Percentiles rank a stretch among this genome's conserved stretches.
Evolutionary conservation across 495 filamentous ascomycete species (phyloP).

Genomic region (Hamigera avellanea): DNA sequence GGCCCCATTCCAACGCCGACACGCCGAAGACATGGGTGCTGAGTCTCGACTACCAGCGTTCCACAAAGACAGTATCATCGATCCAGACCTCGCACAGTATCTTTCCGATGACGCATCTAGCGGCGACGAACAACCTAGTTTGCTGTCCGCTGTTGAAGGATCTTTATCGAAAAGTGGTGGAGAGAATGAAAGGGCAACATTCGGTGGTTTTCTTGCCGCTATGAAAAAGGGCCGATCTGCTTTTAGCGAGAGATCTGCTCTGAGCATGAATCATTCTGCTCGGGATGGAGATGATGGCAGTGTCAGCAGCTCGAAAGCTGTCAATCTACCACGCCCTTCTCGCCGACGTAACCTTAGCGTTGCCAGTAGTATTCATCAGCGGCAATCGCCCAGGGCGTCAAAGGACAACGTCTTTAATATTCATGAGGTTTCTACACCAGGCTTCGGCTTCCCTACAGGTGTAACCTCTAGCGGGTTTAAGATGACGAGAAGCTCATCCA

Average conservation of each 20-base stretch:
- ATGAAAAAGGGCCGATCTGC: conserved; percentile 64
- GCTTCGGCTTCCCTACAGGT: conserved; percentile 8
- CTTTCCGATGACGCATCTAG: conserved; percentile 91
- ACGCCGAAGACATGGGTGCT: conserved; percentile 47
- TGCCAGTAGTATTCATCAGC: conserved; percentile 54
- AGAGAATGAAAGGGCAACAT: conserved; percentile 43
- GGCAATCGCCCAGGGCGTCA: conserved; percentile 52
- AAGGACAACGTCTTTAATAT: conserved; percentile 27
- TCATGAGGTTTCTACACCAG: conserved; percentile 16
- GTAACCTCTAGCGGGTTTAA: conserved; percentile 35
- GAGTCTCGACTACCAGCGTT: conserved; percentile 74
- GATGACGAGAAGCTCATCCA: conserved; percentile 72
- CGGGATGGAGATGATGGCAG: conserved; percentile 51
- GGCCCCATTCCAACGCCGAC: conserved; percentile 78
- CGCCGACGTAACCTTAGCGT: conserved; percentile 69
- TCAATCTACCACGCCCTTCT: conserved; percentile 39
- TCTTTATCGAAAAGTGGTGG: conserved; percentile 32
- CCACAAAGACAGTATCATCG: conserved; percentile 95
- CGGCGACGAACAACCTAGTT: conserved; percentile 81
- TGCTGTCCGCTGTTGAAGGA: conserved; percentile 60
- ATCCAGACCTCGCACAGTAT: conserved; percentile 88
- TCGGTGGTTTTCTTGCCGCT: conserved; percentile 45
- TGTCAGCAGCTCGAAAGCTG: conserved; percentile 44
- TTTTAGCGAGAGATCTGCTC: conserved; percentile 56
- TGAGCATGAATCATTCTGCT: conserved; percentile 47